A percentile compares a stretch with the other conserved stretches of the same genome.
Conservation (phyloP, 2,329 filamentous ascomycete species). For the Diaporthe vexans region DNA sequence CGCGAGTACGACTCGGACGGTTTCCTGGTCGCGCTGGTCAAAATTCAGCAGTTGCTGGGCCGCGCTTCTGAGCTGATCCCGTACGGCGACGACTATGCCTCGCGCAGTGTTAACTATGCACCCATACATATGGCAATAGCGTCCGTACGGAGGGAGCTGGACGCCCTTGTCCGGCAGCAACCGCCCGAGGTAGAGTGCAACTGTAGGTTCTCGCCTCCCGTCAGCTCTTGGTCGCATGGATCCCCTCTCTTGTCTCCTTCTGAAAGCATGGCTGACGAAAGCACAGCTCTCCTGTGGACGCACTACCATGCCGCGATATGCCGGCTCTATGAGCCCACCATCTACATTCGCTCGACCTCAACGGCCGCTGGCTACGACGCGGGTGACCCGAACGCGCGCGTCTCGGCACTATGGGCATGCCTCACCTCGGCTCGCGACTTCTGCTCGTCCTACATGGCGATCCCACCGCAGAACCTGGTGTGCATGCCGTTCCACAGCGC, state of each 20-base stretch:
- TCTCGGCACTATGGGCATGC: conserved; percentile 55
- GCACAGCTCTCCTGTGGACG: conserved; percentile 51
- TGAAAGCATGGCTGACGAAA: neutral
- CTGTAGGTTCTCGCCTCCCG: conserved; percentile 40
- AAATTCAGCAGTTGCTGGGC: conserved; percentile 52
- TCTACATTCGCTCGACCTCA: conserved; percentile 47
- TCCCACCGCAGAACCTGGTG: conserved; percentile 47
- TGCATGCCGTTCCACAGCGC: conserved; percentile 50
- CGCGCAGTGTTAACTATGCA: conserved; percentile 43
- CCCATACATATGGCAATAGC: conserved; percentile 53
- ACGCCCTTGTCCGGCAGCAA: conserved; percentile 43
- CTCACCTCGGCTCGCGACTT: conserved; percentile 49
- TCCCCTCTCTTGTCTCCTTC: no score
- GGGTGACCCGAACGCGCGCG: conserved; percentile 48
- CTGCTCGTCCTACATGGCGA: conserved; percentile 46
- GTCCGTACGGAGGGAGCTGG: conserved; percentile 51
- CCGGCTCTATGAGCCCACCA: conserved; percentile 56
- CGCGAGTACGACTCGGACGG: conserved; percentile 51
- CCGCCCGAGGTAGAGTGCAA: conserved; percentile 44
- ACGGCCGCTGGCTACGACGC: conserved; percentile 35
- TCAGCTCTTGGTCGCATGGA: no score
- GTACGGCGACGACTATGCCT: conserved; percentile 41
- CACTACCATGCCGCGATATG: conserved; percentile 52
- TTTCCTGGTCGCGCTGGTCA: conserved; percentile 51
- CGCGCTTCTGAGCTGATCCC: conserved; percentile 49